Conservation (phyloP, 225 moss, liverwort and hornwort genomes). For the Lunularia cruciata region DNA sequence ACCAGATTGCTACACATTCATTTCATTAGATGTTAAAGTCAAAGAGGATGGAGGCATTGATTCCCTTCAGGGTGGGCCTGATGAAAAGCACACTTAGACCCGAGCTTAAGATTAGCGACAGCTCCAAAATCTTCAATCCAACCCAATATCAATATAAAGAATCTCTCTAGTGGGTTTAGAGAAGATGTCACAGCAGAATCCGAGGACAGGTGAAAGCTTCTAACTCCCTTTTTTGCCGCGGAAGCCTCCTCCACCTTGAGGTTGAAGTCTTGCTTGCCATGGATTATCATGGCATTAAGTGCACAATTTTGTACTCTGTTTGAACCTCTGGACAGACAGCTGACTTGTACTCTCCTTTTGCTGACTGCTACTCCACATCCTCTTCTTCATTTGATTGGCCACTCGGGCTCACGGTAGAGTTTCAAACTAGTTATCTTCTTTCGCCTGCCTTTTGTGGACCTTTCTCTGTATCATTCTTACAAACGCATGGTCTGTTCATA, state of each 20-base stretch:
- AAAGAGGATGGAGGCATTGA: not conserved
- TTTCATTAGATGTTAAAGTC: conserved; percentile 3
- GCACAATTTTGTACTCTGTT: conserved; percentile 11
- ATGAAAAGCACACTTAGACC: not conserved
- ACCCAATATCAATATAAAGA: not conserved
- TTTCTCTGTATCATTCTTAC: too few species aligned
- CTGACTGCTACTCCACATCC: too few species aligned
- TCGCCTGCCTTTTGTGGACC: too few species aligned
- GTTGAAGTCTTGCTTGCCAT: not conserved
- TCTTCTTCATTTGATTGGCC: too few species aligned
- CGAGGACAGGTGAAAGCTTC: conserved; percentile 1
- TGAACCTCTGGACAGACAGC: too few species aligned
- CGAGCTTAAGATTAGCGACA: conserved; percentile 1
- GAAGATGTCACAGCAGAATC: conserved; percentile 1
- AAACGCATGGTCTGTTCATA: too few species aligned
- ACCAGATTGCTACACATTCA: conserved; percentile 11
- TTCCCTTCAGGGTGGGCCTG: not conserved
- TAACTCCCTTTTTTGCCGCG: not conserved
- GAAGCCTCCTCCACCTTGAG: not conserved
- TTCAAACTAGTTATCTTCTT: too few species aligned
- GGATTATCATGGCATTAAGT: not conserved
- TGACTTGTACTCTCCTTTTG: too few species aligned
- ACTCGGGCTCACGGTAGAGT: too few species aligned
- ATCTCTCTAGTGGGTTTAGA: not conserved
- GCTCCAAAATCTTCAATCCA: conserved; percentile 14